Conservation (phyloP, 768 basidiomycete species). For the Serendipita sp. region DNA sequence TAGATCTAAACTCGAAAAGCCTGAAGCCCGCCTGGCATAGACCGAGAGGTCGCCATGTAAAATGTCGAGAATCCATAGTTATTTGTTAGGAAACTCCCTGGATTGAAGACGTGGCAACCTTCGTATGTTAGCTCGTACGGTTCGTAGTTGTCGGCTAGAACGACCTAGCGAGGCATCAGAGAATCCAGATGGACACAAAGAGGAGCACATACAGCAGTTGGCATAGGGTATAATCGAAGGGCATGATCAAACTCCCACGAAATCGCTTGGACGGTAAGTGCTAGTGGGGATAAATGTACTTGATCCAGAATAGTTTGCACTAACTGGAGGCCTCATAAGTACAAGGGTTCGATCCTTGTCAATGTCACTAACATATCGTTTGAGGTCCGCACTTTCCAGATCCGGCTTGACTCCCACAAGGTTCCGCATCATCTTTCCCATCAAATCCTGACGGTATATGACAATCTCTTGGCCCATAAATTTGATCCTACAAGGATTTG, state of each 20-base stretch:
- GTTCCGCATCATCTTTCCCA: constrained; percentile 89
- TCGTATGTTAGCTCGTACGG: constrained; percentile 93
- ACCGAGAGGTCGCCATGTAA: constrained; percentile 18
- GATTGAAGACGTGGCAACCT: constrained; percentile 97
- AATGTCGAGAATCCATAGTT: constrained; percentile 82
- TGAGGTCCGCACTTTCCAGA: constrained; percentile 61
- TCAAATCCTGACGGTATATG: constrained; percentile 79
- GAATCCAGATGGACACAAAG: neutral
- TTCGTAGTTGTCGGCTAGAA: constrained; percentile 94
- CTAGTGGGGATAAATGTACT: constrained; percentile 80
- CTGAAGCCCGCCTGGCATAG: neutral
- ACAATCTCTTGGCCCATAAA: constrained; percentile 96
- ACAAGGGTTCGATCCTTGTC: neutral
- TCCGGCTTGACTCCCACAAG: constrained; percentile 77
- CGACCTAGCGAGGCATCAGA: constrained; percentile 36
- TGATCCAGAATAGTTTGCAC: constrained; percentile 97
- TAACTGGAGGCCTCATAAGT: constrained; percentile 34
- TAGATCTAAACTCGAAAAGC: neutral
- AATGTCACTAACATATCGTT: constrained; percentile 56
- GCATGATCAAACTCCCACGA: constrained; percentile 85
- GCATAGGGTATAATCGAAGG: constrained; percentile 83
- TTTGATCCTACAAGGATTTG: constrained; percentile 86
- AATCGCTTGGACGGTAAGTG: constrained; percentile 70
- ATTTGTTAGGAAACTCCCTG: constrained; percentile 76
- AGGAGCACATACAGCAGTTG: constrained; percentile 57